A percentile compares a stretch with the other conserved stretches of the same genome.
phyloP scores from a whole-genome alignment of 208 protist species.

The Leptomonas pyrrhocoris region DNA sequence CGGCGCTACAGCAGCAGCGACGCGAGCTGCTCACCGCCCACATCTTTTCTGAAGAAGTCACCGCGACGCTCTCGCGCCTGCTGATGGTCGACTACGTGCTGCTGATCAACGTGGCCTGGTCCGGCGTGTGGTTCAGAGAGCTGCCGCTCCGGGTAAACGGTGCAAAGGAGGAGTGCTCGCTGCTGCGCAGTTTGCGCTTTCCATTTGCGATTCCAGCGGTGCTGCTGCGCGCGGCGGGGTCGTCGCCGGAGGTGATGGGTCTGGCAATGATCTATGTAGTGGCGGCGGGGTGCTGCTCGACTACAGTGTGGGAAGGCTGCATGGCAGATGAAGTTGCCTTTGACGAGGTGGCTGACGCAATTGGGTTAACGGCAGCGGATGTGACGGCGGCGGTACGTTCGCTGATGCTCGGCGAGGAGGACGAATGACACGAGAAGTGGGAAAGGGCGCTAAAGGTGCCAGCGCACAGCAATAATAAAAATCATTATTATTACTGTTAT shows the following conservation, averaged over 20 bases:
- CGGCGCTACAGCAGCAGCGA: conserved; percentile 54
- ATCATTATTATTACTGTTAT: no score
- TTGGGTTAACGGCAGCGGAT: conserved; percentile 45
- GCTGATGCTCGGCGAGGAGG: conserved; percentile 49
- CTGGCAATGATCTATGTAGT: conserved; percentile 45
- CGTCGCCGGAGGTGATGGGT: conserved; percentile 38
- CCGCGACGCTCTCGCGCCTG: conserved; percentile 56
- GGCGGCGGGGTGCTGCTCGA: conserved; percentile 44
- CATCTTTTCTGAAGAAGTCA: conserved; percentile 53
- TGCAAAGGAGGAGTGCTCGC: conserved; percentile 17
- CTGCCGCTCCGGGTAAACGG: not conserved
- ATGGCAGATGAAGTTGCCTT: conserved; percentile 30
- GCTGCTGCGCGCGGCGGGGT: conserved; percentile 31
- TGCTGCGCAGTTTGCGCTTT: conserved; percentile 53
- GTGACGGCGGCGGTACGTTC: conserved; percentile 42
- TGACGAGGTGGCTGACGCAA: conserved; percentile 45
- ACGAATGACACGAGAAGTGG: no score
- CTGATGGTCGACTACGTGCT: conserved; percentile 51
- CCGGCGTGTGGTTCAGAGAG: conserved; percentile 42
- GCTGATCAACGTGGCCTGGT: conserved; percentile 33
- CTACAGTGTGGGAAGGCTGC: conserved; percentile 26
- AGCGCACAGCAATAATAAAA: no score
- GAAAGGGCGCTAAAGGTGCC: no score
- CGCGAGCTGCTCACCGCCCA: conserved; percentile 51
- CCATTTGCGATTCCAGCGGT: conserved; percentile 56